A percentile compares a stretch with the other conserved stretches of the same genome.
Conservation (phyloP, 176 grass and related monocot genomes). For the Aegilops umbellulata region DNA sequence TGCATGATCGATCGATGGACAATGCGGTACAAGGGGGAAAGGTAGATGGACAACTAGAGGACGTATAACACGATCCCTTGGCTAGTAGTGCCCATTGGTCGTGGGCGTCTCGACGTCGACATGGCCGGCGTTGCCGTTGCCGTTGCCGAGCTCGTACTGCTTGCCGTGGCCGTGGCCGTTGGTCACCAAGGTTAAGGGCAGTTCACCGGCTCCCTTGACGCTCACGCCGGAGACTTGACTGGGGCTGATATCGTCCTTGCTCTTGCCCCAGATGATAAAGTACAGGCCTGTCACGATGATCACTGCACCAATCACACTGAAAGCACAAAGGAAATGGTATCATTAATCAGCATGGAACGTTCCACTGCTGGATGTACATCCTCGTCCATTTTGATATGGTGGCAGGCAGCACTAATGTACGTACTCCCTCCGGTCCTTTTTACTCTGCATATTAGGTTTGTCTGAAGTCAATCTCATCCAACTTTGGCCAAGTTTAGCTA, state of each 20-base stretch:
- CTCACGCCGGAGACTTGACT: not conserved
- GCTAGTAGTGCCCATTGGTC: constrained; percentile 22
- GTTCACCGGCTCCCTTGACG: constrained; percentile 33
- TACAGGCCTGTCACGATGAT: constrained; percentile 91
- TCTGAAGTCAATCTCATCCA: too few species aligned
- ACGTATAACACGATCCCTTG: not conserved
- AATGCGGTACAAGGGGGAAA: too few species aligned
- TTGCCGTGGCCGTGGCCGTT: constrained; percentile 24
- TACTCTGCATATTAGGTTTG: too few species aligned
- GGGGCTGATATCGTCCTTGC: constrained; percentile 46
- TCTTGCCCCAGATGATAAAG: constrained; percentile 87
- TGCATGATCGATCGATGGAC: too few species aligned
- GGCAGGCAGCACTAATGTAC: not conserved
- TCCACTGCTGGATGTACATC: too few species aligned
- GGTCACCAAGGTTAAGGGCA: constrained; percentile 38
- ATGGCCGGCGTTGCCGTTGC: constrained; percentile 27
- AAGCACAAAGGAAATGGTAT: not conserved
- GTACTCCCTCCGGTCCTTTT: too few species aligned
- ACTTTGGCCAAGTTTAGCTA: too few species aligned
- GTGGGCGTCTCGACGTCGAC: constrained; percentile 47
- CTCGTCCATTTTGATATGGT: not conserved
- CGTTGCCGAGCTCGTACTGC: constrained; percentile 5
- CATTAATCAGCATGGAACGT: constrained; percentile 27
- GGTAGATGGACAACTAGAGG: too few species aligned
- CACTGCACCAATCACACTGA: constrained; percentile 80